Base-by-base conservation (phyloP, 208 protist species). In the Acanthamoeba sp. region DNA sequence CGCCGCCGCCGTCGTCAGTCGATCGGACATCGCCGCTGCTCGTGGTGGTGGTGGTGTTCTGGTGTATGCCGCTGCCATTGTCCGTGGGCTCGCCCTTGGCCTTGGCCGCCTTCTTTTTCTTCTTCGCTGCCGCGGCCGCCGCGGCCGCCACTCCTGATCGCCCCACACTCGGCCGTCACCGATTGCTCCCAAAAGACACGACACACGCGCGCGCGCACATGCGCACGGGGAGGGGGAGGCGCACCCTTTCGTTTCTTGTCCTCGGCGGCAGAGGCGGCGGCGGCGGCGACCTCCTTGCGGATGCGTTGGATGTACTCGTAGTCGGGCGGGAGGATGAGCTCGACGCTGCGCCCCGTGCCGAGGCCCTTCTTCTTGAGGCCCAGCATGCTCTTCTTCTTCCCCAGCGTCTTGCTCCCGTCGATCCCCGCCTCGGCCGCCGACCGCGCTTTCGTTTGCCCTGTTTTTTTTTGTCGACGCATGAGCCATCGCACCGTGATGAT, bases 231-330 rank as follows among this genome's bases (percentile, higher is more conserved):
- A n/a, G n/a, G n/a, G n/a, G n/a, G n/a, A n/a, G 48, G 16, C 66
- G 27, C 34, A 76, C 66, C 66, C 27, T 76, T 76, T 10, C 66
- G 66, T 36, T 76, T 76, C n/a, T 76, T 76, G n/a, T 76, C 66
- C 16, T 76, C 66, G 66, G 66, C 66, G 6, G 66, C 66, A 20
- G 66, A 7, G 27, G 66, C 66, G 18, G 66, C 66, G 18, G 66
- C 66, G 10, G 66, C 66, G 66, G 66, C 66, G 32, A 76, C 66
- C 66, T 76, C 66, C 66, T 76, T 76, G 27, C 66, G 66, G 34
- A 76, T 76, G 34, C 66, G 66, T 18, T 76, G 66, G 34, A 76
- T 76, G 66, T 76, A 76, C 66, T 76, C 66, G 66, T 76, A 76
- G 34, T 76, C 66, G 7, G 66, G 66, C 27, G 66, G 66, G 34